Base-by-base conservation (phyloP, 257 asterid species). In the Fraxinus anomala region DNA sequence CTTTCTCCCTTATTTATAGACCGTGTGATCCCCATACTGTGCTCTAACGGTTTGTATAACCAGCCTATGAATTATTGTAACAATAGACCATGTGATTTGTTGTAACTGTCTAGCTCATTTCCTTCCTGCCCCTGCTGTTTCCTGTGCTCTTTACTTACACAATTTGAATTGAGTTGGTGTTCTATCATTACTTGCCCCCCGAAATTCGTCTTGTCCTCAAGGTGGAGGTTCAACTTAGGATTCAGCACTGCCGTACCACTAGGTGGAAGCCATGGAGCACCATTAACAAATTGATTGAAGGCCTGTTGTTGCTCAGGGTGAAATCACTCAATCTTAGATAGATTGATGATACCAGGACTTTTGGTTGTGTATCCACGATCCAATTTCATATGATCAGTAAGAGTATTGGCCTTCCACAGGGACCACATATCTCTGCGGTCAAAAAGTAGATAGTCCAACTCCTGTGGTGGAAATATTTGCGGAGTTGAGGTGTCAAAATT, bases 241-340 rank as follows among this genome's bases (percentile, higher is more conserved):
- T 91, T 92, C 77, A 96, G 85, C 71, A 84, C 95, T 23, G 98
- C 96, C 81, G 93, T 82, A 82, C 98, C 99, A 78, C 98, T 96
- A 0, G 98, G 94, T 56, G 98, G 98, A 83, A 96, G 98, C 76
- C 96, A 86, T 68, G 99, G 97, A 68, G 98, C 99, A 79, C 99
- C 99, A 21, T 98, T 93, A 76, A 96, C 98, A 83, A 3, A 31
- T 31, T 2, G 34, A 31, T 3, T 31, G 4, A 96, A 96, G 21
- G 97, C 89, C 54, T 92, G 90, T 82, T 93, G 98, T 83, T 89
- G 97, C 85, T 96, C 97, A 94, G 94, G 79, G 86, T 89, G 86
- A 96, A 92, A 75, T 89, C 97, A 8, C 98, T 94, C 98, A 68
- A 96, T 93, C 89, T 96, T 97, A 30, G 92, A 89, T 78, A 91